A percentile compares a stretch with the other conserved stretches of the same genome.
phyloP scores from a whole-genome alignment of 108 stramenopile species.

The Nitzschia palea region DNA sequence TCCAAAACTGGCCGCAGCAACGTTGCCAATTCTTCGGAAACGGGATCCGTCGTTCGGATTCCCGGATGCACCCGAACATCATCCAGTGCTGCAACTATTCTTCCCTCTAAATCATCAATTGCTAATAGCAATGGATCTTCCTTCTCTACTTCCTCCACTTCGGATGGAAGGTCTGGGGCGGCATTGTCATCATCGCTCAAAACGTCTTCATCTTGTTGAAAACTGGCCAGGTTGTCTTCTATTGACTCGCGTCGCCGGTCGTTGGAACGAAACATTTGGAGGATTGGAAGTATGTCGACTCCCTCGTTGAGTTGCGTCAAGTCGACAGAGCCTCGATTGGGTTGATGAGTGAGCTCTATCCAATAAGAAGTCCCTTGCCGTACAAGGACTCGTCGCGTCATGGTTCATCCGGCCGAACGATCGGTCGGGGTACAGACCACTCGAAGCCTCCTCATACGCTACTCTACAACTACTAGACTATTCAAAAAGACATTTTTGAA shows the following conservation, averaged over 20 bases:
- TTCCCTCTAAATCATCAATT: slow-evolving; percentile 77
- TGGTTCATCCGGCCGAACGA: too few relatives aligned
- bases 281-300: background rate
- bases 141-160: slow-evolving; percentile 50
- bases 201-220: slow-evolving; percentile 34
- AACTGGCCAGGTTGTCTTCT: slow-evolving; percentile 8
- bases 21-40: slow-evolving; percentile 72
- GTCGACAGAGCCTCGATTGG: background rate
- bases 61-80: slow-evolving; percentile 78
- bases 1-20: slow-evolving; percentile 77
- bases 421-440: too few relatives aligned
- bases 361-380: too few relatives aligned
- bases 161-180: slow-evolving; percentile 49
- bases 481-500: background rate
- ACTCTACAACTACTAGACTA: background rate
- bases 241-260: slow-evolving; percentile 28
- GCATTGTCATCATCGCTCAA: slow-evolving; percentile 74
- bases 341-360: background rate
- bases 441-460: too few relatives aligned
- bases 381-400: too few relatives aligned
- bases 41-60: slow-evolving; percentile 28
- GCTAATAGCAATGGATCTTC: slow-evolving; percentile 75
- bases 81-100: slow-evolving; percentile 65
- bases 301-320: background rate
- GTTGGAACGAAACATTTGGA: slow-evolving; percentile 26